A percentile compares a stretch with the other conserved stretches of the same genome.
Conservation (phyloP, 23 red algal species). For the Gracilariopsis chorda region DNA sequence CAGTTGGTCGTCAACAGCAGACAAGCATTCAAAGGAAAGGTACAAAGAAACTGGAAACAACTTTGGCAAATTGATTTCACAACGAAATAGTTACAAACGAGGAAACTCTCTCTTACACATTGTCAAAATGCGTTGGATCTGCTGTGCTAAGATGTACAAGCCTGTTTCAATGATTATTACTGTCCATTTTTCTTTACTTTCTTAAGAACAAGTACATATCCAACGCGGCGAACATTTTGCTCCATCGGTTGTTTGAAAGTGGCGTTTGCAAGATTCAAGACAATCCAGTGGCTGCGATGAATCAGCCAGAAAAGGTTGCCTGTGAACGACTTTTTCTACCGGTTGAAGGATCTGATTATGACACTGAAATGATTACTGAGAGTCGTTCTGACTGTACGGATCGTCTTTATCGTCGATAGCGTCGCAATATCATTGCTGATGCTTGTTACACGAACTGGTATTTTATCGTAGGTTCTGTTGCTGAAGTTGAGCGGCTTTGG, state of each 20-base stretch:
- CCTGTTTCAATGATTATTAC: background rate
- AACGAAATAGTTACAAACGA: background rate
- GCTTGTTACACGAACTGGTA: background rate
- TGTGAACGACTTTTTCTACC: background rate
- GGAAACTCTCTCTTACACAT: background rate
- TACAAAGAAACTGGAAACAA: background rate
- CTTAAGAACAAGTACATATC: background rate
- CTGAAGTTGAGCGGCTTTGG: background rate
- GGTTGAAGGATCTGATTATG: background rate
- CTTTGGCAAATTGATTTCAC: background rate
- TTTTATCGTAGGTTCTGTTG: background rate
- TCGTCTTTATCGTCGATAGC: background rate
- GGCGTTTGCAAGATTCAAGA: background rate
- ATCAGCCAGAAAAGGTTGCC: background rate
- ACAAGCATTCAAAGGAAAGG: background rate
- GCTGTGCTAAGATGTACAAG: background rate
- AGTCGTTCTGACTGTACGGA: background rate
- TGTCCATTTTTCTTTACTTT: background rate
- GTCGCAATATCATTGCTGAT: background rate
- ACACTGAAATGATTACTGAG: background rate
- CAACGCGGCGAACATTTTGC: background rate
- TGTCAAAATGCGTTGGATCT: background rate
- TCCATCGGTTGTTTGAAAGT: background rate
- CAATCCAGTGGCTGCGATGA: background rate
- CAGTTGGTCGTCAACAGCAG: background rate